These are phyloP conservation scores for Russula griseocarnosa DNA, from an alignment of 768 basidiomycete genomes.

Conservation along the genomic window DNA sequence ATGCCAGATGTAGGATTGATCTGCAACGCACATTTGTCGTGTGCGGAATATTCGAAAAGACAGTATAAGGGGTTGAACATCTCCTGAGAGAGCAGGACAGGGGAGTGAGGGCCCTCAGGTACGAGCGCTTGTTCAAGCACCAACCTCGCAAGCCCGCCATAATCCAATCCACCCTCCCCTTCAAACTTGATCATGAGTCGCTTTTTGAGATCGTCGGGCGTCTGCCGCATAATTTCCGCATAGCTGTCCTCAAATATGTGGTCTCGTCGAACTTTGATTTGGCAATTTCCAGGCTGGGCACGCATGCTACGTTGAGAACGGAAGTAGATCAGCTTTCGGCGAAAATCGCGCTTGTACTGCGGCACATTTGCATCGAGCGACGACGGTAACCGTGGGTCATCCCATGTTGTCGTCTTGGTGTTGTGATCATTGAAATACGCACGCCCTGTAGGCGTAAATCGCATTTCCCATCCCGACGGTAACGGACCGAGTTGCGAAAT, in stretches of 20 bases:
- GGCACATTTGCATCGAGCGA: conserved; percentile 95
- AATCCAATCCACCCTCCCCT: conserved; percentile 97
- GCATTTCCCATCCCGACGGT: conserved; percentile 99
- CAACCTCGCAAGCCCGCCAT: conserved; percentile 93
- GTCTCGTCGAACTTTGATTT: conserved; percentile 96
- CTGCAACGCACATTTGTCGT: conserved; percentile 99
- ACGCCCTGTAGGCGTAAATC: conserved; percentile 92
- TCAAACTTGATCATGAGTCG: conserved; percentile 99
- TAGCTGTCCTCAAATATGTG: conserved; percentile 99
- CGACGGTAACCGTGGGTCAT: conserved; percentile 93
- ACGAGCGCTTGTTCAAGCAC: conserved; percentile 29
- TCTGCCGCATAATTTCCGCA: conserved; percentile 99
- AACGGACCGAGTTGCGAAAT: conserved; percentile 95
- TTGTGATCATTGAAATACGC: conserved; percentile 99
- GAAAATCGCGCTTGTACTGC: conserved; percentile 99
- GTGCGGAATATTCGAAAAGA: conserved; percentile 98
- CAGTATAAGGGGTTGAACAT: conserved; percentile 99
- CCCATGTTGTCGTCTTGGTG: conserved; percentile 99
- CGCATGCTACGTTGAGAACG: conserved; percentile 99
- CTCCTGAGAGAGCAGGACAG: conserved; percentile 91
- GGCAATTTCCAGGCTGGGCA: conserved; percentile 96
- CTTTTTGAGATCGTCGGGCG: conserved; percentile 97
- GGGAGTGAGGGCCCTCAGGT: conserved; percentile 12
- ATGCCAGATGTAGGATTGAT: conserved; percentile 98
- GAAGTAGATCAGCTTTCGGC: conserved; percentile 99